Base-by-base conservation (phyloP, 257 asterid species). In the Solanum infundibuliforme region DNA sequence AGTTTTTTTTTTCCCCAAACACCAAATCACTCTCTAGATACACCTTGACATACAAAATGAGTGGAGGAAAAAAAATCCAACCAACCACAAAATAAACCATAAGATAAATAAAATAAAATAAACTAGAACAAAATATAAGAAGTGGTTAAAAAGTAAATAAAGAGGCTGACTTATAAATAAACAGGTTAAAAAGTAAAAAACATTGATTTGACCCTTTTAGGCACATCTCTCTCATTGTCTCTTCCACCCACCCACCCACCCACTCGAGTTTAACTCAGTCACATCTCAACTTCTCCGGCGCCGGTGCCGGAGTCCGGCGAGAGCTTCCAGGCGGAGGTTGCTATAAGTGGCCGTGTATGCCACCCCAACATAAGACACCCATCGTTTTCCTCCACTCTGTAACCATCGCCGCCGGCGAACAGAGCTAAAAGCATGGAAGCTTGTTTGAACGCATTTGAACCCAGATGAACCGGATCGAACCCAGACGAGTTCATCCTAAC, bases 291-390 rank as follows among this genome's bases (percentile, higher is more conserved):
- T 10, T 84, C 87, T 48, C 75, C 77, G 41, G 35, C 81, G 8
- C 27, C 79, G 77, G 12, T 10, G 8, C 39, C 77, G 48, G 41
- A 31, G 1, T 29, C 76, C 38, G 11, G 91, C 60, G 68, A 71
- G 83, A 93, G 93, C 90, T 90, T 91, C 99, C 99, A 96, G 6
- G 99, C 98, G 7, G 99, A 96, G 86, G 98, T 93, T 73, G 98
- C 93, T 41, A 96, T 96, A 0, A 96, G 94, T 25, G 98, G 96
- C 86, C 98, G 91, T 1, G 95, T 92, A 84, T 96, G 99, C 98
- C 99, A 96, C 0, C 98, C 98, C 48, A 96, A 88, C 98, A 94
- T 95, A 87, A 96, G 75, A 60, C 98, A 94, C 27, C 98, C 99
- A 18, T 91, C 96, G 25, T 92, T 93, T 75, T 96, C 99, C 85